Base-by-base conservation (phyloP, 2,329 filamentous ascomycete genomes). In the Chalara sp. region DNA sequence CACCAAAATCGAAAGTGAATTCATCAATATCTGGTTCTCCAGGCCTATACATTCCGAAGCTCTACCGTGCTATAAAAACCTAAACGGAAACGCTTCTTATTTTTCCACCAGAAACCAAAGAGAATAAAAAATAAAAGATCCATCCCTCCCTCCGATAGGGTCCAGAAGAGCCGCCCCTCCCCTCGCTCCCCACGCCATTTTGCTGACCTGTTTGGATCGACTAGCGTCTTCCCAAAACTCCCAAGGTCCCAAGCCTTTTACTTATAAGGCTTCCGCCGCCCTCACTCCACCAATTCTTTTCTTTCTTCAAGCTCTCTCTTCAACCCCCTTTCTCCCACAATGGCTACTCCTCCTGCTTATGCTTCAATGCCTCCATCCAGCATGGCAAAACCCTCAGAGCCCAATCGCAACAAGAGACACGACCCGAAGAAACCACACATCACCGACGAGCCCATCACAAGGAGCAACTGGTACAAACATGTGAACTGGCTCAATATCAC, bases 401-500 rank as follows among this genome's bases (percentile, higher is more conserved):
- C 62, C 7, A 52, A 44, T 46, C 60, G 61, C 31, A 61, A 56
- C 48, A 74, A 71, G 65, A 70, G 70, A 59, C 70, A 71, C 58
- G 79, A 83, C 53, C 42, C 67, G 52, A 74, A 84, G 75, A 95
- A 95, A 74, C 79, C 85, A 64, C 89, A 95, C 71, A 93, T 95
- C 70, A 83, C 88, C 58, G 89, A 95, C 58, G 80, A 81, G 56
- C 86, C 87, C 52, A 84, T 95, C 61, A 95, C 88, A 53, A 78
- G 76, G 70, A 74, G 76, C 63, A 96, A 95, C 75, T 93, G 88
- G 87, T 84, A 90, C 73, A 86, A 91, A 73, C 90, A 96, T 67
- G 79, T 96, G 75, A 90, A 95, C 78, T 96, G 90, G 89, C 78
- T 96, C 59, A 96, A 95, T 70, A 84, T 88, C 56, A 79, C 76